Conservation (phyloP, 2,329 filamentous ascomycete species). For the Parascedosporium putredinis region DNA sequence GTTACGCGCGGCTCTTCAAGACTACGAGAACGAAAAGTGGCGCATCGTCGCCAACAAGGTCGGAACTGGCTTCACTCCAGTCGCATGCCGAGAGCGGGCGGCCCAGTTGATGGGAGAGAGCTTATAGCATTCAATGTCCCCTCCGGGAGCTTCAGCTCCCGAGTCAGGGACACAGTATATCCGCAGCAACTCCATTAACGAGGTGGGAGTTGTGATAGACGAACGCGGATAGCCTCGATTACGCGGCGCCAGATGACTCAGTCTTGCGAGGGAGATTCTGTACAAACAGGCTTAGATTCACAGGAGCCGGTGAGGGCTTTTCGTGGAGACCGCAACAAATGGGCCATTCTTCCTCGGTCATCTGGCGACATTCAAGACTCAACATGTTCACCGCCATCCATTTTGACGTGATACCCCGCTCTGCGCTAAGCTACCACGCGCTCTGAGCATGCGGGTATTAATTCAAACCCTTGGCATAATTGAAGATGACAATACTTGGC, state of each 20-base stretch:
- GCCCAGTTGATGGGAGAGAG: constrained; percentile 45
- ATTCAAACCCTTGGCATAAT: too few species aligned
- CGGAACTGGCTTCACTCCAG: constrained; percentile 78
- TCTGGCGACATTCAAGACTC: constrained; percentile 1
- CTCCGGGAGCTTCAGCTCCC: constrained; percentile 35
- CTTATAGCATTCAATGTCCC: constrained; percentile 47
- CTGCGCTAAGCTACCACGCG: too few species aligned
- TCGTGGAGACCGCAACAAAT: too few species aligned
- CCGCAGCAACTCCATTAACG: constrained; percentile 27
- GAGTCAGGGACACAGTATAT: constrained; percentile 36
- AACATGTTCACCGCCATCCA: too few species aligned
- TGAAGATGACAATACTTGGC: too few species aligned
- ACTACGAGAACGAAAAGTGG: constrained; percentile 90
- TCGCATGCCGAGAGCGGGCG: constrained; percentile 75
- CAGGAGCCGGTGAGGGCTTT: too few species aligned
- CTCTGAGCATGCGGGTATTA: too few species aligned
- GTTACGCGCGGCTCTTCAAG: constrained; percentile 64
- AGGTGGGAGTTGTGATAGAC: constrained; percentile 12
- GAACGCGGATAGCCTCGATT: constrained; percentile 7
- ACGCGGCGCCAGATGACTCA: neutral
- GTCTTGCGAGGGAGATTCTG: neutral
- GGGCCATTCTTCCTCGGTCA: neutral
- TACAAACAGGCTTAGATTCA: neutral
- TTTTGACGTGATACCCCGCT: too few species aligned
- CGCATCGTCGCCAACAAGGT: constrained; percentile 85